phyloP scores from a whole-genome alignment of 768 basidiomycete genomes.

The Infundibulicybe gibba region DNA sequence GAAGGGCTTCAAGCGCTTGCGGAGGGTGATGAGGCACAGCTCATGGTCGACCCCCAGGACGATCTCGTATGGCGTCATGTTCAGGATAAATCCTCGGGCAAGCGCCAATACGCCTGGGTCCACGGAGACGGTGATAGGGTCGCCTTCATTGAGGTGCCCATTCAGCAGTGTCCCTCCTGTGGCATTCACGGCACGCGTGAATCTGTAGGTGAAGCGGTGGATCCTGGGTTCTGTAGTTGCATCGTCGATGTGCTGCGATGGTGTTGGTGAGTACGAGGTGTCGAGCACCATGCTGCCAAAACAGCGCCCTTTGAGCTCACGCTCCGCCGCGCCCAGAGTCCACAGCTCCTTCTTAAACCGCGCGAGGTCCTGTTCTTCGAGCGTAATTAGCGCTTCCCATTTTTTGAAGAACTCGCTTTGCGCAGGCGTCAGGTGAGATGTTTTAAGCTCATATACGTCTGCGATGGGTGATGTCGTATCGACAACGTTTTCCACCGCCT shows the following conservation, averaged over 20 bases:
- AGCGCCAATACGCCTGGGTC: constrained; percentile 85
- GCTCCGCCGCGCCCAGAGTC: constrained; percentile 80
- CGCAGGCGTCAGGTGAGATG: constrained; percentile 65
- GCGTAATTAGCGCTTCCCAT: constrained; percentile 84
- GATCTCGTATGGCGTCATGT: constrained; percentile 60
- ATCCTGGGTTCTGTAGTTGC: constrained; percentile 47
- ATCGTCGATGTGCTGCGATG: background rate
- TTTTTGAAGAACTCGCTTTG: constrained; percentile 81
- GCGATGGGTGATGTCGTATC: constrained; percentile 52
- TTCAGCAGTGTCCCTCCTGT: constrained; percentile 39
- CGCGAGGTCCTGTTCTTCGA: constrained; percentile 84
- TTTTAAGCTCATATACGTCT: constrained; percentile 74
- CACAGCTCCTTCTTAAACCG: constrained; percentile 90
- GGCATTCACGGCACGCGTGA: constrained; percentile 35
- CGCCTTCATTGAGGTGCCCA: constrained; percentile 75
- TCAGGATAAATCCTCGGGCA: constrained; percentile 78
- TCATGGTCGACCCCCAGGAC: constrained; percentile 79
- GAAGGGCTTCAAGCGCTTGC: constrained; percentile 24
- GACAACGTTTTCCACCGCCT: constrained; percentile 69
- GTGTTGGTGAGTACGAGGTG: constrained; percentile 25
- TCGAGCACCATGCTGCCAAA: constrained; percentile 78
- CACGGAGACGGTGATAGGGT: constrained; percentile 84
- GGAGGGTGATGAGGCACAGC: constrained; percentile 49
- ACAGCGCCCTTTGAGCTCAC: constrained; percentile 82
- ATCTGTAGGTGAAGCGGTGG: constrained; percentile 77